Evolutionary conservation across 805 yeast species (phyloP), one percentile per base, ranked within the genome.

Genomic region (Teunomyces atbi): DNA sequence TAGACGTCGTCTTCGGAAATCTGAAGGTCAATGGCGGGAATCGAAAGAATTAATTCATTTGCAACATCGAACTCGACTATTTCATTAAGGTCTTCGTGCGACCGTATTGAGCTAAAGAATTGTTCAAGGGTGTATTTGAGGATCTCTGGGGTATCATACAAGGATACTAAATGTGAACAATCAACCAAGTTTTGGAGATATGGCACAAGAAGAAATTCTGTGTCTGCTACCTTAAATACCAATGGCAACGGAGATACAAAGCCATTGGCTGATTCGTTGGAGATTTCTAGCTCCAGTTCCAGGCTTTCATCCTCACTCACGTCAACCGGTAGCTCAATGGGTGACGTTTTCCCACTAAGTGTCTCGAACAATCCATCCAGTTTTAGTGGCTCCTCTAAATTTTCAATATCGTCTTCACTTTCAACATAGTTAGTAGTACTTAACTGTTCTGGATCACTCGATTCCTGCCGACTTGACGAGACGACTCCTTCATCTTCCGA

Each of bases 1-100:
- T 65, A 61, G 3, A 59, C 51, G 42, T 64, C 58, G 48, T 66
- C 70, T 45, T 69, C 72, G 1, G 68, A 49, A n/a, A 69, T 53
- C n/a, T 45, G 40, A 20, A 67, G 51, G 6, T 51, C 53, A 26
- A 69, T 48, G 46, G 67, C 68, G 2, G 69, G 65, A 8, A 68
- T 45, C 6, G 48, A 51, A 12, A 69, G 49, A 4, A 53, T 53
- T 34, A 66, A 48, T 38, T 68, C 73, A 13, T 68, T 63, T 13
- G 53, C 53, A 6, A 51, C 49, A 12, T 57, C 49, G 34, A 64
- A 59, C 11, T 53, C 47, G 33, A 57, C 57, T 6, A 64, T 50
- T 16, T 62, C 66, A 7, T 51, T 49, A 6, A 65, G 51, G 45
- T 61, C 67, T 21, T 60, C 65, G 42, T 62, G 61, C 5, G 42